These are phyloP conservation scores for Cystobasidium sp. DNA, from an alignment of 1,284 basidiomycete species.

Conservation along the genomic window DNA sequence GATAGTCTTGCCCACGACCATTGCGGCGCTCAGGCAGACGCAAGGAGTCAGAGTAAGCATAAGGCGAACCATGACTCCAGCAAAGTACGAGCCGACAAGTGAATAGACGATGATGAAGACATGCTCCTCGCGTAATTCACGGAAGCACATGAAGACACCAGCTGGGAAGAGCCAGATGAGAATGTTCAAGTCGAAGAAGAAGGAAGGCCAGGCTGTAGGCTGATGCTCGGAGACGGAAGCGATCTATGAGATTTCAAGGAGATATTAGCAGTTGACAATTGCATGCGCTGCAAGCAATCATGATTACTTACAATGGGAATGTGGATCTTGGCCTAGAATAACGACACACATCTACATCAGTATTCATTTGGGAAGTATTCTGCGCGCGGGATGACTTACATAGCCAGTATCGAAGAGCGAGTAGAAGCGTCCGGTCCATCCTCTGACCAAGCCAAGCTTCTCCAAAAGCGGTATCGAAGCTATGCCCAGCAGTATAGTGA, in stretches of 20 bases:
- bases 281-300: not conserved
- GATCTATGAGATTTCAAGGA: constrained; percentile 67
- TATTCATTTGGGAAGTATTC: not conserved
- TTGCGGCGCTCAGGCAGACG: constrained; percentile 87
- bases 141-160: constrained; percentile 92
- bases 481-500: constrained; percentile 73
- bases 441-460: constrained; percentile 93
- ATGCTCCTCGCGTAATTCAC: constrained; percentile 91
- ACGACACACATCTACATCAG: not conserved
- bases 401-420: constrained; percentile 99
- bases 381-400: constrained; percentile 61
- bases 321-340: constrained; percentile 35
- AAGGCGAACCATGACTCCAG: constrained; percentile 97
- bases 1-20: constrained; percentile 84
- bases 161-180: constrained; percentile 98
- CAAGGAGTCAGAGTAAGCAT: constrained; percentile 92
- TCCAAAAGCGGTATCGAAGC: constrained; percentile 76
- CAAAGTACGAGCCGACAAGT: constrained; percentile 95
- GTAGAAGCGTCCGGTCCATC: constrained; percentile 99
- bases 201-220: constrained; percentile 98
- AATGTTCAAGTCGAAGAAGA: constrained; percentile 99
- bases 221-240: constrained; percentile 99
- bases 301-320: constrained; percentile 40
- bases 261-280: constrained; percentile 12
- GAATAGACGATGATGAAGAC: constrained; percentile 99